A percentile compares a stretch with the other conserved stretches of the same genome.
Evolutionary conservation across 2,329 filamentous ascomycete genomes (phyloP).

Genomic region (Chalara sp.): DNA sequence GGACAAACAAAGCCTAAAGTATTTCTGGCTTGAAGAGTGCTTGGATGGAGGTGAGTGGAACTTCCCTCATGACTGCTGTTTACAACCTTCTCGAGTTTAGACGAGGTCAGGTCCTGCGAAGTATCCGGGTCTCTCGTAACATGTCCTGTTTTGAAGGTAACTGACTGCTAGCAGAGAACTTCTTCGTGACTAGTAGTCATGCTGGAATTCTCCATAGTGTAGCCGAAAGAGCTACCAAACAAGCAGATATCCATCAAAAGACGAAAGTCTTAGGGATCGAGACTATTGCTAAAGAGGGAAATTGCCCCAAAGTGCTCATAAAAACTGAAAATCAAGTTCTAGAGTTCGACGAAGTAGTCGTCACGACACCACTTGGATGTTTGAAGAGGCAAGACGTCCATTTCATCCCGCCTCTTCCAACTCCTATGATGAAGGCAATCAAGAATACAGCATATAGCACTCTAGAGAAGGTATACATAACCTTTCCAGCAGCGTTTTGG

Average conservation of each 20-base stretch:
- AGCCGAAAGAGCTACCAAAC: background rate
- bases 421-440: conserved; percentile 37
- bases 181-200: background rate
- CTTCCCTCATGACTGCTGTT: too few species aligned
- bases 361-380: conserved; percentile 45
- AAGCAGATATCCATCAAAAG: background rate
- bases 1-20: conserved; percentile 45
- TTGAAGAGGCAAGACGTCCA: conserved; percentile 34
- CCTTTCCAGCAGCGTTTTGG: conserved; percentile 60
- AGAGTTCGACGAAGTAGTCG: conserved; percentile 36
- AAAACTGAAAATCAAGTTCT: conserved; percentile 8
- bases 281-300: background rate
- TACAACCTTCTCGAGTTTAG: too few species aligned
- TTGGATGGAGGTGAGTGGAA: conserved; percentile 40
- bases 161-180: background rate
- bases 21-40: conserved; percentile 51
- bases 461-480: conserved; percentile 44
- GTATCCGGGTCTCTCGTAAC: too few species aligned
- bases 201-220: background rate
- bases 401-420: conserved; percentile 38
- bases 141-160: too few species aligned
- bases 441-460: conserved; percentile 37
- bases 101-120: too few species aligned
- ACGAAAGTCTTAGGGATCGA: conserved; percentile 16
- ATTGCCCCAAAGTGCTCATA: conserved; percentile 10